These are phyloP conservation scores for Pseudovirgaria hyperparasitica DNA, from an alignment of 2,329 filamentous ascomycete genomes.

Conservation along the genomic window DNA sequence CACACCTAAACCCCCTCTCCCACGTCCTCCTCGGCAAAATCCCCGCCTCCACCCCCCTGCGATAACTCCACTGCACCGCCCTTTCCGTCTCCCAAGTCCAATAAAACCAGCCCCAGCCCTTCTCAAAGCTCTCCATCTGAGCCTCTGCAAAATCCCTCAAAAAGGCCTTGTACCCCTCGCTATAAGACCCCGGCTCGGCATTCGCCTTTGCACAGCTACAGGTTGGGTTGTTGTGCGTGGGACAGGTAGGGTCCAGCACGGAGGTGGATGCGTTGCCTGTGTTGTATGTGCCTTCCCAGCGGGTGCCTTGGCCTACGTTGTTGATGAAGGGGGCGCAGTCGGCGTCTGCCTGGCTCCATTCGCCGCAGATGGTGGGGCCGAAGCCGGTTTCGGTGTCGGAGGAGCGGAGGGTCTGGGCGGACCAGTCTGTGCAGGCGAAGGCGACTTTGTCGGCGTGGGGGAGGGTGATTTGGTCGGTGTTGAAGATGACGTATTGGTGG, in stretches of 20 bases:
- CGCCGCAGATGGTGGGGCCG: conserved; percentile 86
- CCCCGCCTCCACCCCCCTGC: conserved; percentile 62
- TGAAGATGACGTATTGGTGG: conserved; percentile 98
- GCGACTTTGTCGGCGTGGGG: conserved; percentile 73
- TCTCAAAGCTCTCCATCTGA: conserved; percentile 90
- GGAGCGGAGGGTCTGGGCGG: conserved; percentile 58
- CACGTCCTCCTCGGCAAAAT: conserved; percentile 53
- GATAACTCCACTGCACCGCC: conserved; percentile 84
- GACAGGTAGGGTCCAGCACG: conserved; percentile 62
- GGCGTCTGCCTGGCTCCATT: conserved; percentile 96
- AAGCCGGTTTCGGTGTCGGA: conserved; percentile 68
- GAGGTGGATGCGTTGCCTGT: conserved; percentile 49
- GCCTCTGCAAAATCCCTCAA: conserved; percentile 84
- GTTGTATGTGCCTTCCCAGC: conserved; percentile 81
- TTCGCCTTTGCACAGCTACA: conserved; percentile 72
- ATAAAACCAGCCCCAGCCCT: conserved; percentile 96
- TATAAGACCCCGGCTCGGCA: conserved; percentile 55
- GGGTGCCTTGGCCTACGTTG: conserved; percentile 75
- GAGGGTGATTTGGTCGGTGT: conserved; percentile 70
- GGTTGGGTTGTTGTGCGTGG: conserved; percentile 42
- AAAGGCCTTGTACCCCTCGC: conserved; percentile 67
- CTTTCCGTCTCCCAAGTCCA: conserved; percentile 95
- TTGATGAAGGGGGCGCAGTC: conserved; percentile 83
- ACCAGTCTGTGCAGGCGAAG: conserved; percentile 83
- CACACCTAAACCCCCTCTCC: conserved; percentile 30